Percentiles rank a stretch among this genome's conserved stretches.
Conservation (phyloP, 2,329 filamentous ascomycete species). For the Passalora sequoiae region DNA sequence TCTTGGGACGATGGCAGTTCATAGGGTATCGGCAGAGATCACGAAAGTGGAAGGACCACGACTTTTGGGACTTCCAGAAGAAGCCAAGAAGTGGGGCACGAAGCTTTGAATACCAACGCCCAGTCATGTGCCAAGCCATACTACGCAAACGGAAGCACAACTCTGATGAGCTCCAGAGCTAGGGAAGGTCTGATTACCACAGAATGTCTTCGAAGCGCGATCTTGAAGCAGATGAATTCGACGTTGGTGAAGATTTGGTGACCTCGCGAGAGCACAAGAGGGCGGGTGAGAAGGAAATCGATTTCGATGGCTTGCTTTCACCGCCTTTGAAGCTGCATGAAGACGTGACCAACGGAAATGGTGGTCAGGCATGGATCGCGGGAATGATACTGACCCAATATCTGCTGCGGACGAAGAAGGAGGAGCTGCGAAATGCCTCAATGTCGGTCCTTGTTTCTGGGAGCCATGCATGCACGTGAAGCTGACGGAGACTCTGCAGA, state of each 20-base stretch:
- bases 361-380: conserved; percentile 90
- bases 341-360: conserved; percentile 81
- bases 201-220: conserved; percentile 12
- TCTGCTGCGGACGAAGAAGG: conserved; percentile 67
- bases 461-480: conserved; percentile 2
- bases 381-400: conserved; percentile 85
- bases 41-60: conserved; percentile 2
- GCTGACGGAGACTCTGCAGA: conserved; percentile 45
- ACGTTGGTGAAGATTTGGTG: conserved; percentile 53
- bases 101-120: no score
- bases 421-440: conserved; percentile 59
- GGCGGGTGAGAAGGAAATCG: conserved; percentile 48
- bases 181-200: conserved; percentile 1
- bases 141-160: conserved; percentile 3
- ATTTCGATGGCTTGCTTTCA: conserved; percentile 68
- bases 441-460: conserved; percentile 56
- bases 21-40: no score
- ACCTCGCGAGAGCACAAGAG: conserved; percentile 49
- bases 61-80: conserved; percentile 1
- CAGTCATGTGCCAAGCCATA: conserved; percentile 6
- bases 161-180: conserved; percentile 4
- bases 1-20: neutral
- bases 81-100: no score
- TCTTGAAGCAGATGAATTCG: conserved; percentile 25
- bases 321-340: conserved; percentile 72